Evolutionary conservation across 371 early-diverging fungal genomes (phyloP), one percentile per base, ranked within the genome.

Genomic region (Enterospora canceri): DNA sequence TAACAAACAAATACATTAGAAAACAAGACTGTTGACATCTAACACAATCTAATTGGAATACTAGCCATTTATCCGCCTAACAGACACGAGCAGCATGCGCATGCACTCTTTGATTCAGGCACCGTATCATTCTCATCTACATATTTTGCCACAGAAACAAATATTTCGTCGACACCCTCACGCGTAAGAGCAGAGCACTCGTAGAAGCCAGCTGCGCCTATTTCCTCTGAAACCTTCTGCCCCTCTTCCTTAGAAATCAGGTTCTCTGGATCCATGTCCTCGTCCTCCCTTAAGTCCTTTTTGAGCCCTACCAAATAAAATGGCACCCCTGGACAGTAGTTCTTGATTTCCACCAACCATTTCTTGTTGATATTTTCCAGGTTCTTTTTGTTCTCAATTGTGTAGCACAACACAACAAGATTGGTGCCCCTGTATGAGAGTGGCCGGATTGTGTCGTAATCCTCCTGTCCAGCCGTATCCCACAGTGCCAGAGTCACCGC

Each of bases 401-500:
- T 70, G 54, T 79, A 82, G 68, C 82, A 82, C 15, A 82, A 49
- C 15, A 82, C 2, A 18, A 82, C 74, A 23, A 80, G 55, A 63
- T 80, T 73, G 16, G 82, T 75, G 24, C 76, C 77, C 65, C 61
- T 73, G 63, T 82, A 82, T 15, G 77, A 75, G 21, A 82, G 70
- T 19, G 82, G 82, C 51, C 82, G 21, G 12, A 82, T 75, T 23
- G 79, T 70, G 59, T 82, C 82, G 70, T 79, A 82, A 55, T 78
- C 82, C 62, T 82, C 82, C 63, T 82, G 82, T n/a, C 82, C 82
- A 26, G 82, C 73, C 0, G 77, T 77, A 74, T 82, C 83, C 83
- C 83, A 82, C 2, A 82, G 67, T 0, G 83, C 82, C 35, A 82
- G 49, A 0, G 72, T 58, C 1, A 82, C 76, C 18, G 23, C 50